phyloP scores from a whole-genome alignment of 192 early-diverging fungal genomes.

The Backusella tarrabulga region DNA sequence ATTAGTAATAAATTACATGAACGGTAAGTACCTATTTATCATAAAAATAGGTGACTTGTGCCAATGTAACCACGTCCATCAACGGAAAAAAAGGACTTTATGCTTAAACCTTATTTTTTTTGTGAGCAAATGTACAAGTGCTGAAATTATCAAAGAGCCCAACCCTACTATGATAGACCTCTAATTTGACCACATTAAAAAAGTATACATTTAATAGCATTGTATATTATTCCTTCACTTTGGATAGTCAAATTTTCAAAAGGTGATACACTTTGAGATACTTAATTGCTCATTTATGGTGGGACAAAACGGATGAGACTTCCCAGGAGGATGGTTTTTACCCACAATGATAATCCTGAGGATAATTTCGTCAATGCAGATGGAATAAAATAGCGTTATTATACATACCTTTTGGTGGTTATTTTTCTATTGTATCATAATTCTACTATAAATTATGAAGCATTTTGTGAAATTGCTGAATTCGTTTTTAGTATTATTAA shows the following conservation, averaged over 20 bases:
- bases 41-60: too few species aligned
- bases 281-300: neutral
- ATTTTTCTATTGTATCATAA: neutral
- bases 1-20: neutral
- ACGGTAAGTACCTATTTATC: too few species aligned
- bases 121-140: too few species aligned
- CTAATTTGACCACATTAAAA: neutral
- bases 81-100: too few species aligned
- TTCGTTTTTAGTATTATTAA: neutral
- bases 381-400: too few species aligned
- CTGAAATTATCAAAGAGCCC: too few species aligned
- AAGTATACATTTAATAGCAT: neutral
- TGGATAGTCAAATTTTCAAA: neutral
- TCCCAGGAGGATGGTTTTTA: neutral
- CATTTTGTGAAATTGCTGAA: neutral
- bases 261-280: neutral
- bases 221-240: neutral
- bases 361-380: neutral
- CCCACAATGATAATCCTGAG: neutral
- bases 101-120: too few species aligned
- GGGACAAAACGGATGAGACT: neutral
- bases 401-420: neutral
- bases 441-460: neutral
- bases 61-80: too few species aligned
- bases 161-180: too few species aligned